Conservation (phyloP, 345 rosid species). For the Hibiscus tridactylites region DNA sequence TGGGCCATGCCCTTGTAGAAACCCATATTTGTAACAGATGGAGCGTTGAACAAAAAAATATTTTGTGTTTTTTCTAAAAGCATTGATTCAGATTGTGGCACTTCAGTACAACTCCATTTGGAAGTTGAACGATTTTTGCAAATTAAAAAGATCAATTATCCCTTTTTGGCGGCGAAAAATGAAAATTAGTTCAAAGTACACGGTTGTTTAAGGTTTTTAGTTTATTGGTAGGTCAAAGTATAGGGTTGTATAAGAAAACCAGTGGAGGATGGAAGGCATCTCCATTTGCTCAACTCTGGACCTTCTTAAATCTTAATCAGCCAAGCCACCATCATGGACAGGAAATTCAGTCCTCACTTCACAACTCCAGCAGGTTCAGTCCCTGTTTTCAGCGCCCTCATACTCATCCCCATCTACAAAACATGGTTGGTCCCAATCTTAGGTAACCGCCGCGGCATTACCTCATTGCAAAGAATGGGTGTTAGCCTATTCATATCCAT, state of each 20-base stretch:
- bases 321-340: slow-evolving; percentile 45
- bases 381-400: slow-evolving; percentile 33
- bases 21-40: background rate
- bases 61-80: too few species aligned
- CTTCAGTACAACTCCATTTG: background rate
- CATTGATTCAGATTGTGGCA: background rate
- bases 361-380: slow-evolving; percentile 38
- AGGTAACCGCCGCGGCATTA: slow-evolving; percentile 36
- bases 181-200: background rate
- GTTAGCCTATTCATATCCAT: slow-evolving; percentile 45
- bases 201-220: background rate
- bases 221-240: background rate
- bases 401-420: slow-evolving; percentile 46
- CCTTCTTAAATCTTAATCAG: slow-evolving; percentile 47
- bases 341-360: slow-evolving; percentile 33
- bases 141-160: background rate
- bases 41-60: too few species aligned
- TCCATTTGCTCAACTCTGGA: slow-evolving; percentile 40
- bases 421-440: slow-evolving; percentile 30
- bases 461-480: slow-evolving; percentile 51
- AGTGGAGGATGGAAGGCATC: slow-evolving; percentile 61
- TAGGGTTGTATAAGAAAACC: background rate
- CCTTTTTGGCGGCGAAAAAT: background rate
- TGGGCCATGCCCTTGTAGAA: background rate
- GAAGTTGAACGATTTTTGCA: background rate